Evolutionary conservation across 768 basidiomycete genomes (phyloP).

Genomic region (Hericium erinaceus): DNA sequence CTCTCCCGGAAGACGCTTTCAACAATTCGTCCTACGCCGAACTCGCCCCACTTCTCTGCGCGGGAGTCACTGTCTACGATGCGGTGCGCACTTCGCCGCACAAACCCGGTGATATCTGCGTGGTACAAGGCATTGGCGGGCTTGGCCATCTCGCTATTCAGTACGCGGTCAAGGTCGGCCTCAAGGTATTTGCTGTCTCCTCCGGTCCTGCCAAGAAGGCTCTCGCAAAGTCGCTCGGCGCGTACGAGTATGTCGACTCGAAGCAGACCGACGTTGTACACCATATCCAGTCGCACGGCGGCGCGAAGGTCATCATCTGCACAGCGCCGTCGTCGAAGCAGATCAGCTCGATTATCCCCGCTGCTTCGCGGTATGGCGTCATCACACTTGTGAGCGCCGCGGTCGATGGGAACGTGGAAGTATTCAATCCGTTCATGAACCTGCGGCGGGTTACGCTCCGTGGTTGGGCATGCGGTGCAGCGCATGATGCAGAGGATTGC

Average conservation of each 20-base stretch:
- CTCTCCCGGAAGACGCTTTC: conserved; percentile 8
- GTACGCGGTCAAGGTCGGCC: conserved; percentile 21
- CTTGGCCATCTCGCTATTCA: conserved; percentile 21
- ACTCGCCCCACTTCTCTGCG: conserved; percentile 16
- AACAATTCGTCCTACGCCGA: conserved; percentile 9
- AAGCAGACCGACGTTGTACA: conserved; percentile 11
- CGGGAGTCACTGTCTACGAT: conserved; percentile 22
- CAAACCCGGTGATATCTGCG: conserved; percentile 22
- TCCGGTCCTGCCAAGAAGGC: conserved; percentile 15
- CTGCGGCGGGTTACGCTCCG: conserved; percentile 4
- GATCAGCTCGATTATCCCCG: conserved; percentile 1
- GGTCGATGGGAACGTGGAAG: conserved; percentile 3
- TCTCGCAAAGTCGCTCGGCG: conserved; percentile 21
- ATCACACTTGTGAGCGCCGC: conserved; percentile 9
- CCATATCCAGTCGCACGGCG: conserved; percentile 21
- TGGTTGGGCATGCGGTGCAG: conserved; percentile 7
- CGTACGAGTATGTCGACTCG: conserved; percentile 21
- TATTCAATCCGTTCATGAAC: conserved; percentile 6
- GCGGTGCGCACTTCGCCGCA: conserved; percentile 9
- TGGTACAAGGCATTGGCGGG: conserved; percentile 21
- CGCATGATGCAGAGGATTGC: conserved; percentile 6
- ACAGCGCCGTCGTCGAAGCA: conserved; percentile 11
- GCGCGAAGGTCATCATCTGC: conserved; percentile 21
- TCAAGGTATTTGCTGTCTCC: conserved; percentile 20
- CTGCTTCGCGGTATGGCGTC: not conserved